phyloP scores from a whole-genome alignment of 2,329 filamentous ascomycete genomes.

The Talaromyces sp. region DNA sequence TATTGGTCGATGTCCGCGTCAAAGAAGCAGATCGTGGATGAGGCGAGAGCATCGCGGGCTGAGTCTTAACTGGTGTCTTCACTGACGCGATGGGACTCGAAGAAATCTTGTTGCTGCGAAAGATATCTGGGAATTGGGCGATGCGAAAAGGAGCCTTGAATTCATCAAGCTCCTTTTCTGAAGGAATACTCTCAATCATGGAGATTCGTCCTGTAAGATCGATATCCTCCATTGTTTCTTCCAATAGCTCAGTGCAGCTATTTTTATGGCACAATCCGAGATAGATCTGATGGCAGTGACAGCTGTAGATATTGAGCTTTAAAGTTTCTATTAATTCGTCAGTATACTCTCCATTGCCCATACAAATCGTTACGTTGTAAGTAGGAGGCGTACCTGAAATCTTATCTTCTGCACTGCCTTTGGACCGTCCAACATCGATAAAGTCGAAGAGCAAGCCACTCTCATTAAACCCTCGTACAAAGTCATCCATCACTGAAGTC shows the following conservation, averaged over 20 bases:
- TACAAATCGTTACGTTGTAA: neutral
- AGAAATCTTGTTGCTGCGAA: constrained; percentile 52
- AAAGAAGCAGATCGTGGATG: constrained; percentile 30
- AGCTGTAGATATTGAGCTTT: constrained; percentile 54
- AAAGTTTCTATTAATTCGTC: constrained; percentile 48
- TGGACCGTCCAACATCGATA: constrained; percentile 46
- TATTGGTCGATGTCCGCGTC: constrained; percentile 40
- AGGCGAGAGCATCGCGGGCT: constrained; percentile 35
- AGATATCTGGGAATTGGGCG: constrained; percentile 51
- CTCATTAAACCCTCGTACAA: constrained; percentile 55
- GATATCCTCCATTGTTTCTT: constrained; percentile 47
- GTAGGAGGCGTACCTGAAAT: constrained; percentile 41
- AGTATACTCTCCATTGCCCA: constrained; percentile 24
- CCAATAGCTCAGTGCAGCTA: constrained; percentile 52
- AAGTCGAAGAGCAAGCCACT: constrained; percentile 51
- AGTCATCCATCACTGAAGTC: constrained; percentile 46
- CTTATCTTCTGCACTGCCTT: constrained; percentile 48
- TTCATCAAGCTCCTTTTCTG: constrained; percentile 51
- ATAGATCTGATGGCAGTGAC: constrained; percentile 59
- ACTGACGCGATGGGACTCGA: constrained; percentile 31
- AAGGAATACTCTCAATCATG: constrained; percentile 55
- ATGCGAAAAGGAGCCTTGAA: constrained; percentile 49
- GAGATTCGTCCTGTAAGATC: constrained; percentile 50
- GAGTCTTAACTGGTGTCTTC: constrained; percentile 24
- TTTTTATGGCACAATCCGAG: constrained; percentile 59